Evolutionary conservation across 352 stramenopile genomes (phyloP), one percentile per base, ranked within the genome.

Genomic region (Pilasporangium apinafurcum): DNA sequence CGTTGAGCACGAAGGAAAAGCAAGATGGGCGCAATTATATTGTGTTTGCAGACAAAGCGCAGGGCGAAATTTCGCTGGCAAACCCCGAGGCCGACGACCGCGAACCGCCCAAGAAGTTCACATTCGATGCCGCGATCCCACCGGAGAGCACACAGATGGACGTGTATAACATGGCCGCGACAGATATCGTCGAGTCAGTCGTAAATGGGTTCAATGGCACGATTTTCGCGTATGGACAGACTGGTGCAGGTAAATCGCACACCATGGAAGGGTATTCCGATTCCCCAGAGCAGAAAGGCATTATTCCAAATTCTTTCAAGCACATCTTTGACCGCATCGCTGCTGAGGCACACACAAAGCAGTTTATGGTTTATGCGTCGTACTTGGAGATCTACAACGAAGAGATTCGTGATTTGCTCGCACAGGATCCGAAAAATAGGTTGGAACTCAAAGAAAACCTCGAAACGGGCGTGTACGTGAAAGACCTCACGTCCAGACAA

Each of bases 381-480:
- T 98, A 98, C 55, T 72, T 98, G 28, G 94, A 99, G 59, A 98
- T 98, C 48, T 98, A 99, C 72, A 98, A 98, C 59, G 95, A 99
- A 74, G 91, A 98, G 51, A 97, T 98, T 55, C 71, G 90, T 17
- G 95, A 99, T 48, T 71, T 98, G 8, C 62, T 98, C 14, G 78
- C 74, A 0, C 62, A 81, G 22, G 88, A 96, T 45, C 71, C 83
- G 2, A 88, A 94, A 46, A 92, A 86, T 30, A 68, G 75, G 29
- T 67, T 98, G 1, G 86, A 98, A 44, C 67, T 99, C 17, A 95
- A 97, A 53, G 95, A 99, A 47, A 95, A 92, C 31, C 51, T 94
- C 1, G 88, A 98, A 49, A 77, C 66, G n/a, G 95, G 95, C 28
- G 89, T 98, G 14, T 99, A 98, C 59, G 90, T 99, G 8, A 96